Evolutionary conservation across 371 early-diverging fungal species (phyloP).

Genomic region (Lichtheimia corymbifera): DNA sequence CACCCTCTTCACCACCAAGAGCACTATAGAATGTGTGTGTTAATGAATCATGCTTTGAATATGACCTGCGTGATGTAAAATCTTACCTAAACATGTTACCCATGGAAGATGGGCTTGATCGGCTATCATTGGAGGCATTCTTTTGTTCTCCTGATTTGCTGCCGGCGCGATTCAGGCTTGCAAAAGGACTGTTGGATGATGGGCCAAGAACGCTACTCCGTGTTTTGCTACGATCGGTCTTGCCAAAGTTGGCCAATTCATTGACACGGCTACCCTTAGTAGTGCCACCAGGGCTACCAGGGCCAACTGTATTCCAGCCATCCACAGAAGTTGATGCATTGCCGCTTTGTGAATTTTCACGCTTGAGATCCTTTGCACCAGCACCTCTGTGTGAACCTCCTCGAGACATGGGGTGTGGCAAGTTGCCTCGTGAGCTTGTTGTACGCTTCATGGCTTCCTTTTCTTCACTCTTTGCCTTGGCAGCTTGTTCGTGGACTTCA

Average conservation of each 20-base stretch:
- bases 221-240: conserved; percentile 67
- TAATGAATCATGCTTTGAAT: not conserved
- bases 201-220: conserved; percentile 59
- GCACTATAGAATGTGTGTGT: conserved; percentile 4
- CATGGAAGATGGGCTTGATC: conserved; percentile 50
- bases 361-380: conserved; percentile 37
- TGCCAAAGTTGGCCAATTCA: conserved; percentile 83
- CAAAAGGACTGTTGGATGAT: conserved; percentile 54
- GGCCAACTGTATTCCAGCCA: conserved; percentile 76
- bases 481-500: conserved; percentile 81
- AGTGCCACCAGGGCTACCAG: conserved; percentile 43
- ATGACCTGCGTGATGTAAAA: not conserved
- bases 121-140: conserved; percentile 21
- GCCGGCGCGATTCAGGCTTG: conserved; percentile 34
- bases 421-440: conserved; percentile 60
- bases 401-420: conserved; percentile 59
- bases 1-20: conserved; percentile 10
- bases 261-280: conserved; percentile 49
- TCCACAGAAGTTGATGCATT: conserved; percentile 40
- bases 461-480: conserved; percentile 66
- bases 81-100: conserved; percentile 35
- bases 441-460: conserved; percentile 69
- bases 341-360: conserved; percentile 53
- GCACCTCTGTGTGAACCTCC: conserved; percentile 56
- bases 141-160: conserved; percentile 38